Conservation (phyloP, 164 flowering plant genomes). For the Nelumbo lutea region DNA sequence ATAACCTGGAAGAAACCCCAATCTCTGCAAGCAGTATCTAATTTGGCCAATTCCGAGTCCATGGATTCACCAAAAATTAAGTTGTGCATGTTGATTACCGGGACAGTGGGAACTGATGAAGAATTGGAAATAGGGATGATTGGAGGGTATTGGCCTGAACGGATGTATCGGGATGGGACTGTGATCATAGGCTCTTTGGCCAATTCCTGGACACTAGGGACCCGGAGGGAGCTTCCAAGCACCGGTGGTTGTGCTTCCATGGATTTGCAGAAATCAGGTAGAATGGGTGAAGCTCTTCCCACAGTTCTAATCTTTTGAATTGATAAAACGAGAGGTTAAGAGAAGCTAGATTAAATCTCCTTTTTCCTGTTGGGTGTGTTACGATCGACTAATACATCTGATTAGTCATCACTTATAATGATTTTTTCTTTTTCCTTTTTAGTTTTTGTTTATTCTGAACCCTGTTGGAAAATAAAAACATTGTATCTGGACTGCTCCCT, state of each 20-base stretch:
- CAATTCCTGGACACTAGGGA: slow-evolving; percentile 46
- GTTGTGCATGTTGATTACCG: slow-evolving; percentile 31
- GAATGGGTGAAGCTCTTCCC: too few relatives aligned
- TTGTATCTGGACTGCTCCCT: too few relatives aligned
- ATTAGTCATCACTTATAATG: too few relatives aligned
- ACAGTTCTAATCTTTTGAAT: too few relatives aligned
- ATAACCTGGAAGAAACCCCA: slow-evolving; percentile 52
- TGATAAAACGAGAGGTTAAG: too few relatives aligned
- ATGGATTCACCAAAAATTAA: slow-evolving; percentile 14
- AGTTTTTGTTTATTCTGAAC: too few relatives aligned
- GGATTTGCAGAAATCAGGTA: not conserved
- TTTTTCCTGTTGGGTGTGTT: too few relatives aligned
- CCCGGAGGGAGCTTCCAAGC: slow-evolving; percentile 36
- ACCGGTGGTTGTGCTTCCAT: slow-evolving; percentile 7
- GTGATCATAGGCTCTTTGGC: slow-evolving; percentile 21
- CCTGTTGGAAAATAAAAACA: too few relatives aligned
- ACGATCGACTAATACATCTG: too few relatives aligned
- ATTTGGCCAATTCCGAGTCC: slow-evolving; percentile 24
- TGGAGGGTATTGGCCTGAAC: slow-evolving; percentile 17
- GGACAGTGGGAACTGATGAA: slow-evolving; percentile 10
- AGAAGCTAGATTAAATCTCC: too few relatives aligned
- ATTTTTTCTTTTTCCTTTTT: too few relatives aligned
- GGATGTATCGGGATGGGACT: slow-evolving; percentile 39
- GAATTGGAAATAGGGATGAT: too few relatives aligned
- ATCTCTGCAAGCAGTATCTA: slow-evolving; percentile 38